Evolutionary conservation across 2,329 filamentous ascomycete genomes (phyloP).

Genomic region (Huntiella decipiens): DNA sequence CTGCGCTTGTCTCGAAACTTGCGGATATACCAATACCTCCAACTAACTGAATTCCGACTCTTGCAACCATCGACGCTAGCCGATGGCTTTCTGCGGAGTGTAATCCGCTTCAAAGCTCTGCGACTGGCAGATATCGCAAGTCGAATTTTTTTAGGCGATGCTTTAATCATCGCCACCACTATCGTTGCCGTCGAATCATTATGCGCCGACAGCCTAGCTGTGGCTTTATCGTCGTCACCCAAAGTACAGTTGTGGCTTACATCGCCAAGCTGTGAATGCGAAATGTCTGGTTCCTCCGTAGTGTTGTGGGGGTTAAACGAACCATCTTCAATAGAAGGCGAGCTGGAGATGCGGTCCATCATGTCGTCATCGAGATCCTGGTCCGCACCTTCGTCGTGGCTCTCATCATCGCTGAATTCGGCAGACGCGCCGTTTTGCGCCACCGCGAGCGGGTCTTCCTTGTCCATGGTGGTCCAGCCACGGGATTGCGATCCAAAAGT

Average conservation of each 20-base stretch:
- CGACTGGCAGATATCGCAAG: constrained; percentile 6
- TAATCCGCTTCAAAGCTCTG: background rate
- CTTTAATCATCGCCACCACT: too few relatives aligned
- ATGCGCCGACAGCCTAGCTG: too few relatives aligned
- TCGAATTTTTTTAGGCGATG: background rate
- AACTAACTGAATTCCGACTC: too few relatives aligned
- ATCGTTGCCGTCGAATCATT: too few relatives aligned
- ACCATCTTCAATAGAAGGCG: constrained; percentile 98
- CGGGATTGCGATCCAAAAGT: constrained; percentile 24
- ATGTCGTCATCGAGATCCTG: constrained; percentile 74
- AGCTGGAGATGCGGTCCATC: constrained; percentile 98
- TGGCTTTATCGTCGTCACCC: too few relatives aligned
- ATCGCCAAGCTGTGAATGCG: too few relatives aligned
- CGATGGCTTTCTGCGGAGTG: background rate
- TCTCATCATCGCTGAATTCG: constrained; percentile 22
- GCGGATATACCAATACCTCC: too few relatives aligned
- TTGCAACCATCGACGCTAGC: constrained; percentile 6
- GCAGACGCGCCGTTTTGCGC: constrained; percentile 34
- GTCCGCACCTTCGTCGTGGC: constrained; percentile 49
- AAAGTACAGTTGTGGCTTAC: too few relatives aligned
- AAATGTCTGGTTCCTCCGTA: background rate
- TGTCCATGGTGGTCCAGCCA: constrained; percentile 20
- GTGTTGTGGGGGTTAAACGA: constrained; percentile 34
- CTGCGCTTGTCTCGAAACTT: too few relatives aligned
- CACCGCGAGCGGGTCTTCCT: constrained; percentile 39